phyloP scores from a whole-genome alignment of 805 yeast genomes.

The Grigorovia yakushimaensis region DNA sequence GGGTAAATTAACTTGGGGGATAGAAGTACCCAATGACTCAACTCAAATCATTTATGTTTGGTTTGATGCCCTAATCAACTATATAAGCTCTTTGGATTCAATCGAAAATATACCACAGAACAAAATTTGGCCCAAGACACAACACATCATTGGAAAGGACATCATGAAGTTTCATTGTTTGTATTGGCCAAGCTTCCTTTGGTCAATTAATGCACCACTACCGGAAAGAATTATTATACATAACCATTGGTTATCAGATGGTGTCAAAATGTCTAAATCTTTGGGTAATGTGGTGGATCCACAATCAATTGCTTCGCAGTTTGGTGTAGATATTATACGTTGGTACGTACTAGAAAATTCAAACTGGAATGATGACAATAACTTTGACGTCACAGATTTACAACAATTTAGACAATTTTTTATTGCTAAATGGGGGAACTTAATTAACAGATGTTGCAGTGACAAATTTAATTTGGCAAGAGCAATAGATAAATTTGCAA shows the following conservation, averaged over 20 bases:
- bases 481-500: slow-evolving; percentile 27
- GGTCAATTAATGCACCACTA: slow-evolving; percentile 66
- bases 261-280: slow-evolving; percentile 89
- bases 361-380: slow-evolving; percentile 66
- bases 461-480: slow-evolving; percentile 49
- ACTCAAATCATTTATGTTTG: slow-evolving; percentile 85
- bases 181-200: slow-evolving; percentile 86
- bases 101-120: slow-evolving; percentile 25
- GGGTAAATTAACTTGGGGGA: slow-evolving; percentile 77
- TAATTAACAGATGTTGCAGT: slow-evolving; percentile 66
- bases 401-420: slow-evolving; percentile 48
- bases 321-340: slow-evolving; percentile 66
- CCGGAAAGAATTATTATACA: slow-evolving; percentile 80
- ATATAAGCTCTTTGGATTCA: slow-evolving; percentile 63
- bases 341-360: slow-evolving; percentile 71
- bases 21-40: slow-evolving; percentile 72
- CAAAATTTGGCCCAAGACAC: slow-evolving; percentile 33
- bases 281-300: slow-evolving; percentile 94
- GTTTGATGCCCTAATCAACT: slow-evolving; percentile 90
- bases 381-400: slow-evolving; percentile 55
- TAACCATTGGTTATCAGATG: slow-evolving; percentile 88
- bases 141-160: slow-evolving; percentile 87
- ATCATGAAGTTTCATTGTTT: slow-evolving; percentile 80
- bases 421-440: slow-evolving; percentile 75
- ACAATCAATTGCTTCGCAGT: slow-evolving; percentile 44